phyloP scores from a whole-genome alignment of 2,329 filamentous ascomycete genomes.

The Fusarium sp. region DNA sequence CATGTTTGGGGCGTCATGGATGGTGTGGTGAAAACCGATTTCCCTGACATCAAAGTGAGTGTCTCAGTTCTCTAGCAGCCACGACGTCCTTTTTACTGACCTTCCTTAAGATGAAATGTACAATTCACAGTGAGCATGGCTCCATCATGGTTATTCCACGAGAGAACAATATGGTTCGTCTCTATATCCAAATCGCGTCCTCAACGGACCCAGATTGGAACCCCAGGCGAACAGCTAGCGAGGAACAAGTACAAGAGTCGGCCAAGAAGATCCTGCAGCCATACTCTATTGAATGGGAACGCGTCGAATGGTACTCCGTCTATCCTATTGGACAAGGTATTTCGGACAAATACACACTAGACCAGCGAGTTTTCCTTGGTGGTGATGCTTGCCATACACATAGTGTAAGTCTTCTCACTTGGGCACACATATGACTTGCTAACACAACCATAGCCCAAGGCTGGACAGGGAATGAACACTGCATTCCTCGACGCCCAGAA shows the following conservation, averaged over 20 bases:
- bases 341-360: slow-evolving; percentile 76
- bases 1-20: slow-evolving; percentile 86
- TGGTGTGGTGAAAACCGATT: slow-evolving; percentile 79
- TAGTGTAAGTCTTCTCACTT: slow-evolving; percentile 70
- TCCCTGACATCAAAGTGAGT: slow-evolving; percentile 80
- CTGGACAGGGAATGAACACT: slow-evolving; percentile 86
- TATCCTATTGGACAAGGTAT: slow-evolving; percentile 85
- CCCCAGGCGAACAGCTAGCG: slow-evolving; percentile 74
- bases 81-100: slow-evolving; percentile 59
- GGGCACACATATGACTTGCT: slow-evolving; percentile 7
- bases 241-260: slow-evolving; percentile 74
- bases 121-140: slow-evolving; percentile 80
- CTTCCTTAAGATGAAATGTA: slow-evolving; percentile 74
- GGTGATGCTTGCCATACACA: slow-evolving; percentile 87
- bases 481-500: slow-evolving; percentile 88
- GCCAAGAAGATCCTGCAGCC: slow-evolving; percentile 77
- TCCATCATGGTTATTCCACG: slow-evolving; percentile 87
- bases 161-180: slow-evolving; percentile 77
- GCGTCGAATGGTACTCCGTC: slow-evolving; percentile 81
- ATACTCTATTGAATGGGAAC: slow-evolving; percentile 77
- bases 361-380: slow-evolving; percentile 80
- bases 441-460: slow-evolving; percentile 73
- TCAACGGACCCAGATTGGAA: slow-evolving; percentile 74
- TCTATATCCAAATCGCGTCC: slow-evolving; percentile 78
- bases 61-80: neutral